phyloP scores from a whole-genome alignment of 164 flowering plant genomes.

The Liriodendron chinense region DNA sequence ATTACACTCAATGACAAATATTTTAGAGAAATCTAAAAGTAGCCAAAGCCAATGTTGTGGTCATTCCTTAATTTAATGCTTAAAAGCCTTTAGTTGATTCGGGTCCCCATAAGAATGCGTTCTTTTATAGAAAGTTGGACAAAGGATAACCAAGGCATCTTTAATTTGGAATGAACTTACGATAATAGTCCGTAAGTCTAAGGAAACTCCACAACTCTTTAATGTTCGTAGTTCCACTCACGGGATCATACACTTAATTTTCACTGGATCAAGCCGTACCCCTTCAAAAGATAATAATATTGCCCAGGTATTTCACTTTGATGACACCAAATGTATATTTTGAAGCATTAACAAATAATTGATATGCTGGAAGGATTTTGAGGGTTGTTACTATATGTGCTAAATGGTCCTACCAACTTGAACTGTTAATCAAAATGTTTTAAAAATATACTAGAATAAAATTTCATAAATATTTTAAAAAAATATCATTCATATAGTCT shows the following conservation, averaged over 20 bases:
- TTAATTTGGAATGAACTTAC: background rate
- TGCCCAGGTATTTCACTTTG: background rate
- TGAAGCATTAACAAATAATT: background rate
- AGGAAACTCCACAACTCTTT: background rate
- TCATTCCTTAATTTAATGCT: background rate
- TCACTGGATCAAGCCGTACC: background rate
- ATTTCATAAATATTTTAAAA: background rate
- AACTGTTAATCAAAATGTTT: slow-evolving; percentile 12
- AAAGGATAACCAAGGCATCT: background rate
- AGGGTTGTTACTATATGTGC: too few species aligned
- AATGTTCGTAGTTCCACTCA: background rate
- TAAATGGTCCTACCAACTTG: background rate
- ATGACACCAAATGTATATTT: background rate
- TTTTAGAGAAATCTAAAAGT: too few species aligned
- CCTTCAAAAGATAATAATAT: background rate
- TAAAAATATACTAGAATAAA: slow-evolving; percentile 18
- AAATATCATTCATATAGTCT: slow-evolving; percentile 7
- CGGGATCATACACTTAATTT: background rate
- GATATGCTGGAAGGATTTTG: background rate
- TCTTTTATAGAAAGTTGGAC: background rate
- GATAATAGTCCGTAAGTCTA: background rate
- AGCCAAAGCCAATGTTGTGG: background rate
- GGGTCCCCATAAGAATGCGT: background rate
- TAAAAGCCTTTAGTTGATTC: background rate
- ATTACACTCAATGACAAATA: too few species aligned